phyloP scores from a whole-genome alignment of 139 green algal species.

The Picochlorum sp. region DNA sequence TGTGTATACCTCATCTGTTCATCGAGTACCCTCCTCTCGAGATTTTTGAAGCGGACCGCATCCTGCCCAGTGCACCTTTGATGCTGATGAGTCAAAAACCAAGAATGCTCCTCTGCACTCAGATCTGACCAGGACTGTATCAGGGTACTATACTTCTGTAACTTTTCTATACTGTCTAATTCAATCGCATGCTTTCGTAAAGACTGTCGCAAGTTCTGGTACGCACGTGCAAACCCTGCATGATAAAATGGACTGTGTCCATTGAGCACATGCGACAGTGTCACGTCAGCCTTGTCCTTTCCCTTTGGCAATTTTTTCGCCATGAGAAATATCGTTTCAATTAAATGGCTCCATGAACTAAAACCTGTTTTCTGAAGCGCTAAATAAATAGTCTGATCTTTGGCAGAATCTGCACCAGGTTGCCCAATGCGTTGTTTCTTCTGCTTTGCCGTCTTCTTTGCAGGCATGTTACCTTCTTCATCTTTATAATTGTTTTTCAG shows the following conservation, averaged over 20 bases:
- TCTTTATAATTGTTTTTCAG: background rate
- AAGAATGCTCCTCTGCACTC: constrained; percentile 14
- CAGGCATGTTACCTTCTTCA: background rate
- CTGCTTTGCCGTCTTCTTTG: background rate
- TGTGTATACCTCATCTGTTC: background rate
- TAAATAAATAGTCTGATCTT: constrained; percentile 1
- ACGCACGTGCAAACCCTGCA: constrained; percentile 11
- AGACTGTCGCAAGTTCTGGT: background rate
- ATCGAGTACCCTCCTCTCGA: background rate
- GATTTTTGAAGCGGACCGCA: background rate
- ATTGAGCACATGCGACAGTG: constrained; percentile 13
- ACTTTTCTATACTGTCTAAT: background rate
- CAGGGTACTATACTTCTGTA: constrained; percentile 15
- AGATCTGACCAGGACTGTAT: constrained; percentile 6
- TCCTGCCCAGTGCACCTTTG: background rate
- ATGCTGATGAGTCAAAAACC: constrained; percentile 19
- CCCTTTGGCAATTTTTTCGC: background rate
- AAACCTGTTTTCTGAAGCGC: background rate
- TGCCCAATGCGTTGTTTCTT: no score
- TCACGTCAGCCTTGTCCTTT: background rate
- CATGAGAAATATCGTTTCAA: background rate
- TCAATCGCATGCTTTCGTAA: constrained; percentile 6
- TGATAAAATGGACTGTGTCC: constrained; percentile 11
- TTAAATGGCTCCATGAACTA: background rate
- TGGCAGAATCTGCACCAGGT: background rate